Percentiles rank a stretch among this genome's conserved stretches.
phyloP scores from a whole-genome alignment of 345 rosid genomes.

The Pistacia integerrima region DNA sequence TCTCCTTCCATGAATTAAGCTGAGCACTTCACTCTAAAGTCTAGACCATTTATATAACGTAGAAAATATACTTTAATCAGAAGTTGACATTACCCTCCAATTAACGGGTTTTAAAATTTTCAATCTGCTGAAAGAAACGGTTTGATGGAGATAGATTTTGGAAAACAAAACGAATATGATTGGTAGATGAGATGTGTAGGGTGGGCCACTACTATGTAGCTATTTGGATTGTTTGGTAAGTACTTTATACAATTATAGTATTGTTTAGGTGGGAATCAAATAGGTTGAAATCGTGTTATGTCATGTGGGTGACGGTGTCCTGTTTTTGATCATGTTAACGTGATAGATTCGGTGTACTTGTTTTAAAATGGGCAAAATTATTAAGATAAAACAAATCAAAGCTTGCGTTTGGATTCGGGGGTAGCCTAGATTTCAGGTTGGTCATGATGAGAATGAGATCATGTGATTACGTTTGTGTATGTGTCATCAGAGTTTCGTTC shows the following conservation, averaged over 20 bases:
- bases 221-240: neutral
- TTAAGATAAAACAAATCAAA: neutral
- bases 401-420: neutral
- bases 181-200: neutral
- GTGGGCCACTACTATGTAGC: neutral
- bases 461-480: neutral
- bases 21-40: neutral
- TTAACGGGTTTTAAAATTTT: neutral
- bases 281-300: neutral
- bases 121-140: neutral
- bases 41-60: slow-evolving; percentile 19
- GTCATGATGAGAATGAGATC: slow-evolving; percentile 8
- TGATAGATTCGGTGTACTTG: neutral
- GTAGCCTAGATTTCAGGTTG: neutral
- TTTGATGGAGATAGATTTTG: slow-evolving; percentile 1
- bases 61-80: neutral
- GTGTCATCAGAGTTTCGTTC: neutral
- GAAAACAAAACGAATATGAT: neutral
- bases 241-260: neutral
- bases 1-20: slow-evolving; percentile 21
- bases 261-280: neutral
- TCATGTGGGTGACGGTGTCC: neutral
- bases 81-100: slow-evolving; percentile 2
- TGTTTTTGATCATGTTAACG: neutral
- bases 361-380: neutral